Conservation (phyloP, 352 stramenopile species). For the Phytophthora tubulina region DNA sequence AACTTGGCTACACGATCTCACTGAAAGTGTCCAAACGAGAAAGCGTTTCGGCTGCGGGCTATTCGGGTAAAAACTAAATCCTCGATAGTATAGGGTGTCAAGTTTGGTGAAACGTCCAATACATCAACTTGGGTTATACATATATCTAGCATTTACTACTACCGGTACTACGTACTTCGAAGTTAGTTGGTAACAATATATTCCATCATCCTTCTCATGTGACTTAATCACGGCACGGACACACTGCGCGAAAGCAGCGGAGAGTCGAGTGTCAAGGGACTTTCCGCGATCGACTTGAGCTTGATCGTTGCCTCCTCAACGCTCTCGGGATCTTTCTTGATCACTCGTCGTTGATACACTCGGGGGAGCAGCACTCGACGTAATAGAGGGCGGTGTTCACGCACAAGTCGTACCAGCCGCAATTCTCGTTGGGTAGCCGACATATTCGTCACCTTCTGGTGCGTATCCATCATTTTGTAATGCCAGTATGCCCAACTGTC, state of each 20-base stretch:
- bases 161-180: no score
- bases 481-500: conserved; percentile 47
- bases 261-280: not conserved
- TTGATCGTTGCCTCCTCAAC: conserved; percentile 8
- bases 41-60: no score
- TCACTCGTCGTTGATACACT: conserved; percentile 29
- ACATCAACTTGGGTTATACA: no score
- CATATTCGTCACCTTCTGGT: conserved; percentile 44
- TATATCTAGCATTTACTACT: no score
- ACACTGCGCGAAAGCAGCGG: conserved; percentile 21
- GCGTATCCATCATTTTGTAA: conserved; percentile 21
- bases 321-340: conserved; percentile 16
- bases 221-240: conserved; percentile 19
- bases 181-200: no score
- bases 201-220: no score
- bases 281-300: conserved; percentile 18
- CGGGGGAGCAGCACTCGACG: conserved; percentile 39
- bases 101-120: no score
- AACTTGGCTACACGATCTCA: no score
- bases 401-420: conserved; percentile 48
- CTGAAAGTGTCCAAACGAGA: no score
- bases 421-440: conserved; percentile 40
- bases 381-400: conserved; percentile 42
- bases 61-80: no score
- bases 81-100: no score